Conservation (phyloP, 768 basidiomycete species). For the Pluteus cervinus region DNA sequence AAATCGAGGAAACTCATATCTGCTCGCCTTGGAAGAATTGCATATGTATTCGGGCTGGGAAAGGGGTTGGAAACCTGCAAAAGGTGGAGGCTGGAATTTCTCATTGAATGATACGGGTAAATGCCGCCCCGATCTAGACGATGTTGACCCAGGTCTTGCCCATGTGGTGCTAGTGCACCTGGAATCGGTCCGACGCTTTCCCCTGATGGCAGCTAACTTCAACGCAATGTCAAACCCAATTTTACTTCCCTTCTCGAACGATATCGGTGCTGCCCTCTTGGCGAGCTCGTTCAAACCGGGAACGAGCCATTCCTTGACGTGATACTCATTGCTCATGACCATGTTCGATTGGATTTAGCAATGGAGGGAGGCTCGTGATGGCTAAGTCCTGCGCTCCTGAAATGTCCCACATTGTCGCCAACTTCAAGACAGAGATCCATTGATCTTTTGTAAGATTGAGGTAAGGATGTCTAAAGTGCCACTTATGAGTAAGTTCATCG, state of each 20-base stretch:
- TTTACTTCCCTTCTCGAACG: conserved; percentile 11
- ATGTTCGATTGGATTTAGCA: conserved; percentile 17
- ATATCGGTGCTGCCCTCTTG: neutral
- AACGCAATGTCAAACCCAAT: conserved; percentile 17
- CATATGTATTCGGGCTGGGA: too few species aligned
- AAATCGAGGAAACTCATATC: too few species aligned
- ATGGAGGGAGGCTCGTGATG: conserved; percentile 17
- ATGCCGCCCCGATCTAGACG: too few species aligned
- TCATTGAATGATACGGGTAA: too few species aligned
- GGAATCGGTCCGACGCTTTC: conserved; percentile 6
- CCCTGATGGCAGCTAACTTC: conserved; percentile 15
- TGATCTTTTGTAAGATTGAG: too few species aligned
- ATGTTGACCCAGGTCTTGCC: too few species aligned
- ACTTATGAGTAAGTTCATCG: too few species aligned
- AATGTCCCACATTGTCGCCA: conserved; percentile 31
- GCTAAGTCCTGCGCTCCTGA: conserved; percentile 17
- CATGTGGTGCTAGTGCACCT: too few species aligned
- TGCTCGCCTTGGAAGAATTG: too few species aligned
- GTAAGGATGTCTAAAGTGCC: too few species aligned
- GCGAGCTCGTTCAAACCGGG: neutral
- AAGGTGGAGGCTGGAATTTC: too few species aligned
- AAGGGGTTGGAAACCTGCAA: too few species aligned
- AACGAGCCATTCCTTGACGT: conserved; percentile 2
- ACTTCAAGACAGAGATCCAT: conserved; percentile 27
- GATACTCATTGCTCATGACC: conserved; percentile 9